These are phyloP conservation scores for Penicillium sp. DNA, from an alignment of 2,329 filamentous ascomycete genomes.

Conservation along the genomic window DNA sequence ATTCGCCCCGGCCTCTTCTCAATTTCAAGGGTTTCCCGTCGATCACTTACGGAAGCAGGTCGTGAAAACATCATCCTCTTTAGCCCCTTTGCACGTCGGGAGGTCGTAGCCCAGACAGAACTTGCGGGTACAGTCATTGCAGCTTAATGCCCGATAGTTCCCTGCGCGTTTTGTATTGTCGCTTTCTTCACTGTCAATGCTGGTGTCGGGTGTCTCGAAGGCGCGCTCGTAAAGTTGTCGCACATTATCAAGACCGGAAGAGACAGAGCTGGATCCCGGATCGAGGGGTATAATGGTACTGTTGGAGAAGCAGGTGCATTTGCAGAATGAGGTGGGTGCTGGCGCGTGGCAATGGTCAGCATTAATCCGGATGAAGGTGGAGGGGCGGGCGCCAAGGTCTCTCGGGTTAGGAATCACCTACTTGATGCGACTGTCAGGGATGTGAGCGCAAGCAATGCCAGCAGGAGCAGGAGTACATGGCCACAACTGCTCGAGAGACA, in stretches of 20 bases:
- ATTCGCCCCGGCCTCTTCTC: too few relatives aligned
- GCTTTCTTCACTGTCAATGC: not conserved
- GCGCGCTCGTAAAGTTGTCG: slow-evolving; percentile 19
- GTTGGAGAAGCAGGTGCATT: slow-evolving; percentile 64
- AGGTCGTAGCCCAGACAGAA: slow-evolving; percentile 60
- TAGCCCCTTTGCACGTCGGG: slow-evolving; percentile 56
- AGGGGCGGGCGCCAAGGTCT: not conserved
- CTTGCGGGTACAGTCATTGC: slow-evolving; percentile 61
- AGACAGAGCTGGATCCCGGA: slow-evolving; percentile 29
- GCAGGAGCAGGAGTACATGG: slow-evolving; percentile 22
- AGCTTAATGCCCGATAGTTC: slow-evolving; percentile 46
- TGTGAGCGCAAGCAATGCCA: slow-evolving; percentile 24
- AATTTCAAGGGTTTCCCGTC: too few relatives aligned
- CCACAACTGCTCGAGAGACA: slow-evolving; percentile 11
- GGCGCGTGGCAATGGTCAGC: not conserved
- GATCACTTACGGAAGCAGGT: slow-evolving; percentile 55
- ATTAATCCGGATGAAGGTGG: not conserved
- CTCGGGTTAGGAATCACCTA: slow-evolving; percentile 20
- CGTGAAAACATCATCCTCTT: slow-evolving; percentile 59
- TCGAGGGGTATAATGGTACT: slow-evolving; percentile 62
- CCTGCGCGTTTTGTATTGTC: slow-evolving; percentile 22
- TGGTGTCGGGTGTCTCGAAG: slow-evolving; percentile 11
- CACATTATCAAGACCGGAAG: slow-evolving; percentile 16
- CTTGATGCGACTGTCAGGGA: slow-evolving; percentile 33
- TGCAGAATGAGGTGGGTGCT: slow-evolving; percentile 59